Evolutionary conservation across 371 early-diverging fungal genomes (phyloP), one percentile per base, ranked within the genome.

Genomic region (Apophysomyces ossiformis): DNA sequence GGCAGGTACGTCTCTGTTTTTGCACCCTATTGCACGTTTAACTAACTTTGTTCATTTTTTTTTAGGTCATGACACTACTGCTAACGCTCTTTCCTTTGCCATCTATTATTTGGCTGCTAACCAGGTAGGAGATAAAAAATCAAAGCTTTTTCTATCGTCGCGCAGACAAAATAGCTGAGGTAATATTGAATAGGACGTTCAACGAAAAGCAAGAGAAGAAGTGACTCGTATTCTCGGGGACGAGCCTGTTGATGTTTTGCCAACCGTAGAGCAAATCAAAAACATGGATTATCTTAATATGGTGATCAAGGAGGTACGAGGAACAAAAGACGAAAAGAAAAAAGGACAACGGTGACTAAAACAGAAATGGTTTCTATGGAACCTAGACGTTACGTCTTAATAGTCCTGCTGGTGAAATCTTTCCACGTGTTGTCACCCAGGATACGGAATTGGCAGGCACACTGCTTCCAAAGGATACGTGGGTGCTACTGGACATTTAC

Each of bases 351-450:
- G 2, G 32, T 2, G 32, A 26, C 32, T 26, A 1, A 26, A 26
- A 26, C 3, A 26, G 32, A 26, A 26, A 2, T 26, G 32, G 32
- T 26, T 26, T 26, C 0, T 26, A 26, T 26, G 32, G 32, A 26
- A 26, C 32, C 32, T 75, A 82, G 74, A 68, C 79, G 0, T 60
- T 81, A 64, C 78, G 85, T 15, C 62, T 76, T 60, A 71, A 68
- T 65, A 64, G 69, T 59, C 66, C 74, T 15, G 63, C 54, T 0
- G 21, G 61, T 13, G 43, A 13, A 0, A 18, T 60, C 11, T 9
- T 64, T 37, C 37, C 44, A 6, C 56, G 68, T 36, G 13, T 6
- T 7, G 36, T 61, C 39, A n/a, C 12, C 1, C 4, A 67, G 37
- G 71, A 71, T 57, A 50, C 62, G 1, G 65, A 71, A 6, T 26